Evolutionary conservation across 2,329 filamentous ascomycete genomes (phyloP).

Genomic region (Claviceps quebecensis): DNA sequence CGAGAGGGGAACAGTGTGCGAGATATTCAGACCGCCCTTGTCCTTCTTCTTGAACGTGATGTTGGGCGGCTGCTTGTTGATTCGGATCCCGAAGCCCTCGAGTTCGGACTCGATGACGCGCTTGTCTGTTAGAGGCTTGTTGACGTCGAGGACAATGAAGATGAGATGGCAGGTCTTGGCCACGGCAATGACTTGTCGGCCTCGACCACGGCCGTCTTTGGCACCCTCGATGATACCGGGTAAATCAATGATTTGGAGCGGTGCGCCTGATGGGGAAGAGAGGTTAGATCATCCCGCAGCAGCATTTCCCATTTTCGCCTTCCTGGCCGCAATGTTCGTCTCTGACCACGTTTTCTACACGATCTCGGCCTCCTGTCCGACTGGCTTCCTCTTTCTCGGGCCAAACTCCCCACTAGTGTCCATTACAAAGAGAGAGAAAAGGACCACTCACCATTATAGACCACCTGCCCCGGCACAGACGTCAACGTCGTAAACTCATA

Average conservation of each 20-base stretch:
- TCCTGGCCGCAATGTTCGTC: too few relatives aligned
- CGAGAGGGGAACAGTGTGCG: conserved; percentile 79
- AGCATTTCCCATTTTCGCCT: too few relatives aligned
- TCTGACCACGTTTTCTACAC: too few relatives aligned
- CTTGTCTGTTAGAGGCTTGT: conserved; percentile 96
- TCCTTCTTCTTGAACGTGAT: conserved; percentile 99
- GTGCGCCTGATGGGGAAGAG: conserved; percentile 46
- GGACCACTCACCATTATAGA: conserved; percentile 59
- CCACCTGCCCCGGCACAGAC: conserved; percentile 88
- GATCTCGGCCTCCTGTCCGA: too few relatives aligned
- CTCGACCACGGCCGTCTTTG: conserved; percentile 94
- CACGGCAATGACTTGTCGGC: conserved; percentile 95
- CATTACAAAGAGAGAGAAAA: neutral
- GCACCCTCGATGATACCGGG: conserved; percentile 98
- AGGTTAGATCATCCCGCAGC: too few relatives aligned
- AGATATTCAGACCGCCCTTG: conserved; percentile 91
- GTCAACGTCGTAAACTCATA: conserved; percentile 99
- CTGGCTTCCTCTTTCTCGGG: neutral
- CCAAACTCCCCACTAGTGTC: neutral
- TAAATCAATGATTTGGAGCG: conserved; percentile 95
- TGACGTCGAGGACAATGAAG: conserved; percentile 96
- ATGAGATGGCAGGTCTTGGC: conserved; percentile 98
- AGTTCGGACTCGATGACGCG: conserved; percentile 86
- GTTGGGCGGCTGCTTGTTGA: conserved; percentile 95
- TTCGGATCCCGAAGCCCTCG: conserved; percentile 92